phyloP scores from a whole-genome alignment of 768 basidiomycete species.

The Termitomyces eurrhizus region DNA sequence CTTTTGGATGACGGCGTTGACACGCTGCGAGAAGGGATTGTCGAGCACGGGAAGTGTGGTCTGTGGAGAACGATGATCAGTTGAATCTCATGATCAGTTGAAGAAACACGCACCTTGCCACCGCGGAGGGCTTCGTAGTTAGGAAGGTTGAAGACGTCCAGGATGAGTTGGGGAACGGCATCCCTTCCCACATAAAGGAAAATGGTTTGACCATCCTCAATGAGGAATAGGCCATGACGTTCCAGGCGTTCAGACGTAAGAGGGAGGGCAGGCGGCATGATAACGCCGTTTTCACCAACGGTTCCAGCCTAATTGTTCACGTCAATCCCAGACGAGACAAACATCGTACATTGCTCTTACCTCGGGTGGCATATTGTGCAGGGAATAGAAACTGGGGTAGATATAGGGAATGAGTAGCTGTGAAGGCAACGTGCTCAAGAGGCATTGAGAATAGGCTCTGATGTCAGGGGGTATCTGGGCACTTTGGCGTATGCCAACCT shows the following conservation, averaged over 20 bases:
- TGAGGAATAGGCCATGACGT: conserved; percentile 91
- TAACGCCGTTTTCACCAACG: conserved; percentile 83
- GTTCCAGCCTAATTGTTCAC: conserved; percentile 67
- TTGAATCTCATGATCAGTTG: background rate
- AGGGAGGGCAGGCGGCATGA: conserved; percentile 84
- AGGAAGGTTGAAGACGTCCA: conserved; percentile 92
- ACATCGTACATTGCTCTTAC: conserved; percentile 33
- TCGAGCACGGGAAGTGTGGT: conserved; percentile 87
- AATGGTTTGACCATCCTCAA: conserved; percentile 96
- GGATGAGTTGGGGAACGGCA: conserved; percentile 90
- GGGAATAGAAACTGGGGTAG: conserved; percentile 91
- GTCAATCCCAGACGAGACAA: background rate
- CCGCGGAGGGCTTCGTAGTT: conserved; percentile 86
- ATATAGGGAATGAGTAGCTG: conserved; percentile 92
- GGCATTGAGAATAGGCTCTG: conserved; percentile 88
- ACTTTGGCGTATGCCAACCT: conserved; percentile 95
- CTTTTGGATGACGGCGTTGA: conserved; percentile 93
- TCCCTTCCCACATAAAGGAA: conserved; percentile 99
- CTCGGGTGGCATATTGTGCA: conserved; percentile 95
- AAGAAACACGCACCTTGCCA: conserved; percentile 68
- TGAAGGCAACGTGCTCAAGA: conserved; percentile 87
- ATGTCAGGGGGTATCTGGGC: conserved; percentile 97
- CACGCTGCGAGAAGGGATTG: conserved; percentile 92
- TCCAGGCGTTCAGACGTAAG: conserved; percentile 94
- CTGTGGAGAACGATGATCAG: conserved; percentile 32